Conservation (phyloP, 2,329 filamentous ascomycete species). For the Westerdykella ornata region DNA sequence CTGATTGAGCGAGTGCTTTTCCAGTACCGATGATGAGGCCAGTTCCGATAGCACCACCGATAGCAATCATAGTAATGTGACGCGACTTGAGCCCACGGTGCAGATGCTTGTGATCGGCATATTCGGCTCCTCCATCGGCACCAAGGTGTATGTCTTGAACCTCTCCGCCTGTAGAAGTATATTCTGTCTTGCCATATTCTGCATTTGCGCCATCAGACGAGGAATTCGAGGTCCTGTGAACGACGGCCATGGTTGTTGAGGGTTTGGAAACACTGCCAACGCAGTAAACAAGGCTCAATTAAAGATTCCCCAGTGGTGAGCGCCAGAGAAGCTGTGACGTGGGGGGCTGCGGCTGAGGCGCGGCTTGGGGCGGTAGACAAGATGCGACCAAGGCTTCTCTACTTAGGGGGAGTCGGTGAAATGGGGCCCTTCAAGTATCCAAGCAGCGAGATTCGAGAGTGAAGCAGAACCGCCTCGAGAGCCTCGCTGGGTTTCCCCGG, state of each 20-base stretch:
- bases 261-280: not conserved
- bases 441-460: no score
- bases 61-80: slow-evolving; percentile 60
- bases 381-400: not conserved
- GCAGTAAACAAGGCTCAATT: not conserved
- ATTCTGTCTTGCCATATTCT: slow-evolving; percentile 16
- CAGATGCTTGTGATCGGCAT: slow-evolving; percentile 34
- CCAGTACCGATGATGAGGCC: slow-evolving; percentile 65
- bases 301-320: not conserved
- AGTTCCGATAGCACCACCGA: slow-evolving; percentile 67
- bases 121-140: slow-evolving; percentile 21
- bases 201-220: slow-evolving; percentile 25
- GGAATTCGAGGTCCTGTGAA: slow-evolving; percentile 23
- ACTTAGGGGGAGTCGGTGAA: not conserved
- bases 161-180: slow-evolving; percentile 12
- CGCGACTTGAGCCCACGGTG: slow-evolving; percentile 50
- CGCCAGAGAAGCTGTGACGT: not conserved
- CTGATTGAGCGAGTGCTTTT: slow-evolving; percentile 44
- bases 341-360: not conserved
- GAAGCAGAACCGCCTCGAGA: no score
- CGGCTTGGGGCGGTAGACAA: not conserved
- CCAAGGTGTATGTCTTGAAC: slow-evolving; percentile 8
- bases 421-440: no score
- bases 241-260: slow-evolving; percentile 19
- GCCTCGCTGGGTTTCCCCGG: no score